These are phyloP conservation scores for Boletus vermiculosoides DNA, from an alignment of 768 basidiomycete species.

Conservation along the genomic window DNA sequence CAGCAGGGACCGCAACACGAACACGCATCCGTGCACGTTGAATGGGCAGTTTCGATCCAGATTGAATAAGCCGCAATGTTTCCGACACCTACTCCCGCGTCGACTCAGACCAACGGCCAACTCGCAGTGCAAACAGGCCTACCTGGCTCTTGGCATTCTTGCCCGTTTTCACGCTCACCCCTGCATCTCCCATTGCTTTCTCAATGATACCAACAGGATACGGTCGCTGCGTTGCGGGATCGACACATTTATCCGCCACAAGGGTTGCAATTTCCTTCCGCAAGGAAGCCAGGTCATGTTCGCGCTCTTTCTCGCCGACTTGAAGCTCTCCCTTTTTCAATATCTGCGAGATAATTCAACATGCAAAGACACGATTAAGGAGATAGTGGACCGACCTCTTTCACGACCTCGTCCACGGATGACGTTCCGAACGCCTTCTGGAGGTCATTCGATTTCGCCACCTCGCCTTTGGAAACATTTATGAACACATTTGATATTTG, in stretches of 20 bases:
- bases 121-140: slow-evolving; percentile 8
- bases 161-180: slow-evolving; percentile 83
- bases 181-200: slow-evolving; percentile 94
- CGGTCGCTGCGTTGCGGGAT: slow-evolving; percentile 83
- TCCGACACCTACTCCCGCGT: slow-evolving; percentile 68
- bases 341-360: slow-evolving; percentile 52
- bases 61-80: slow-evolving; percentile 80
- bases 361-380: neutral
- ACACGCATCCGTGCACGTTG: slow-evolving; percentile 93
- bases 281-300: slow-evolving; percentile 80
- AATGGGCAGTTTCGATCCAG: slow-evolving; percentile 84
- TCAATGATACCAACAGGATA: slow-evolving; percentile 96
- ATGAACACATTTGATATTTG: slow-evolving; percentile 95
- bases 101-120: neutral
- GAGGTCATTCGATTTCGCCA: slow-evolving; percentile 86
- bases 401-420: slow-evolving; percentile 68
- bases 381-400: slow-evolving; percentile 57
- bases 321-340: slow-evolving; percentile 95
- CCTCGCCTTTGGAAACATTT: slow-evolving; percentile 95
- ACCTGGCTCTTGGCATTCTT: slow-evolving; percentile 97
- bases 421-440: slow-evolving; percentile 87
- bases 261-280: slow-evolving; percentile 90
- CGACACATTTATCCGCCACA: slow-evolving; percentile 94
- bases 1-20: slow-evolving; percentile 68
- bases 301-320: slow-evolving; percentile 94